phyloP scores from a whole-genome alignment of 139 green algal species.

The Volvox africanus region DNA sequence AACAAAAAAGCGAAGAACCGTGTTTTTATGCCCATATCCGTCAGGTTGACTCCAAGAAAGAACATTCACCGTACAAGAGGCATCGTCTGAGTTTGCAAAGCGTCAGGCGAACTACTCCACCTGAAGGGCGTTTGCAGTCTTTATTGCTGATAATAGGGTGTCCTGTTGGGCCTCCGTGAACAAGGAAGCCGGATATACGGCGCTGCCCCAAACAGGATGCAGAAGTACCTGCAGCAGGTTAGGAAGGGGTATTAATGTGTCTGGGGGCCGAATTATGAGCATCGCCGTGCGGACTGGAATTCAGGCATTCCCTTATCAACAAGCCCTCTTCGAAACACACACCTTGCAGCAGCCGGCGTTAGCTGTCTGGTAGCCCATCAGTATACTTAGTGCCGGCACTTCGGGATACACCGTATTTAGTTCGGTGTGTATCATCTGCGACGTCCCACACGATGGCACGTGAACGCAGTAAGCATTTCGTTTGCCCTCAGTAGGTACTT shows the following conservation, averaged over 20 bases:
- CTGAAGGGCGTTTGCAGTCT: conserved; percentile 1
- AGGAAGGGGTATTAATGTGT: neutral
- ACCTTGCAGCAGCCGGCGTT: conserved; percentile 81
- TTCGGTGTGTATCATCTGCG: conserved; percentile 86
- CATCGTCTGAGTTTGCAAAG: neutral
- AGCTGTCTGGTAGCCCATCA: conserved; percentile 66
- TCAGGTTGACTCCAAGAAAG: neutral
- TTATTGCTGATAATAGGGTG: conserved; percentile 64
- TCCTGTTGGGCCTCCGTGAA: conserved; percentile 87
- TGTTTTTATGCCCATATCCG: neutral
- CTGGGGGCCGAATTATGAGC: neutral
- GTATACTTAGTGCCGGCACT: conserved; percentile 78
- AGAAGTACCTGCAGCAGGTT: conserved; percentile 73
- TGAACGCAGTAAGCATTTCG: neutral
- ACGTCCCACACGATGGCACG: neutral
- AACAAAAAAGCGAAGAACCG: too few species aligned
- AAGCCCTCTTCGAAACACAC: neutral
- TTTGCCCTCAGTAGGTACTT: too few species aligned
- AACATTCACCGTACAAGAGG: neutral
- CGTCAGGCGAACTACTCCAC: neutral
- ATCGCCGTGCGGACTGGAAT: neutral
- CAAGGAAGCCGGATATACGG: conserved; percentile 93
- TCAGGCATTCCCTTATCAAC: neutral
- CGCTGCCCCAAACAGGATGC: conserved; percentile 91
- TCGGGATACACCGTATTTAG: conserved; percentile 86